Conservation (phyloP, 73 alveolate species). For the Halteria grandinella region DNA sequence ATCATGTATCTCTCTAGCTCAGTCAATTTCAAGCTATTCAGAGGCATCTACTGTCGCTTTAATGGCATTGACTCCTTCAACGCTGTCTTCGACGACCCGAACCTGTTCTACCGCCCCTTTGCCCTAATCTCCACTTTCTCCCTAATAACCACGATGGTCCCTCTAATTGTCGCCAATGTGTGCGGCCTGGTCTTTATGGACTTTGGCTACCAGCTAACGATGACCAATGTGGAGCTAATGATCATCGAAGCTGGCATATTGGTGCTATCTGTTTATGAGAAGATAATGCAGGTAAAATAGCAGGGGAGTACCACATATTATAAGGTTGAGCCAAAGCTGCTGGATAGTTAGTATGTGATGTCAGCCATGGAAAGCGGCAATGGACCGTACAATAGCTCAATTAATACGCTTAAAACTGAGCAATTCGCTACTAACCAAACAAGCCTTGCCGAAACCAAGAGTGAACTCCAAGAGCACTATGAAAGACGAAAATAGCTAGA, state of each 20-base stretch:
- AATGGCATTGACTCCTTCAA: conserved; percentile 33
- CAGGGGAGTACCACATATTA: conserved; percentile 15
- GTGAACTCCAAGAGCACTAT: conserved; percentile 26
- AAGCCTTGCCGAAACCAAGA: too few relatives aligned
- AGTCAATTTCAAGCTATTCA: conserved; percentile 43
- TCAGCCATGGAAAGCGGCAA: too few relatives aligned
- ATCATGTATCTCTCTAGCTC: background rate
- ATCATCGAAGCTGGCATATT: conserved; percentile 10
- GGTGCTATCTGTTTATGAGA: conserved; percentile 23
- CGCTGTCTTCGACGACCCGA: conserved; percentile 61
- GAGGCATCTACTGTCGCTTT: conserved; percentile 36
- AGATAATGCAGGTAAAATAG: conserved; percentile 8
- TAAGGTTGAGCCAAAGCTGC: conserved; percentile 38
- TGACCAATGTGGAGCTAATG: conserved; percentile 26
- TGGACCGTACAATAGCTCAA: too few relatives aligned
- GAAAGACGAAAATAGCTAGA: conserved; percentile 22
- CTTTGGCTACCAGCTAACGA: conserved; percentile 25
- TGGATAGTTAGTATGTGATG: background rate
- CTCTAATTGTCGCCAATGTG: conserved; percentile 33
- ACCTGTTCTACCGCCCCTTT: conserved; percentile 49
- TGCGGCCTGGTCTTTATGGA: conserved; percentile 38
- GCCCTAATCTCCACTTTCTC: conserved; percentile 22
- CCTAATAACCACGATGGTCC: conserved; percentile 30
- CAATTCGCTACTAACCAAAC: too few relatives aligned
- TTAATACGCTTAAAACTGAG: too few relatives aligned